Conservation (phyloP, 2,329 filamentous ascomycete species). For the Epicoccum sorghinum region DNA sequence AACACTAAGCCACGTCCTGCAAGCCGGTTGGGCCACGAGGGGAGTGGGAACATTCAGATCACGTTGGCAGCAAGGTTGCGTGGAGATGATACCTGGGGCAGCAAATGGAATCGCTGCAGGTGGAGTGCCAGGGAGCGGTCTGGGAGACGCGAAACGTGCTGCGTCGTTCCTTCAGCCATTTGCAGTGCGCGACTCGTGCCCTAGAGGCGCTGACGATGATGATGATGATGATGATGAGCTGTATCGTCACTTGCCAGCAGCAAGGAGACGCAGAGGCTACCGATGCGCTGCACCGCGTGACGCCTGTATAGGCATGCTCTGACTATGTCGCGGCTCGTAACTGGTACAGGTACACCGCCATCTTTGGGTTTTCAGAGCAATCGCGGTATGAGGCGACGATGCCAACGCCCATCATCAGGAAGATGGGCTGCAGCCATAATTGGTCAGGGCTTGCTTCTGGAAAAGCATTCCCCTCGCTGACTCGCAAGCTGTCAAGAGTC, state of each 20-base stretch:
- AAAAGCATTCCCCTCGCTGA: constrained; percentile 33
- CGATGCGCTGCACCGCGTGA: constrained; percentile 13
- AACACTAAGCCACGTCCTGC: constrained; percentile 26
- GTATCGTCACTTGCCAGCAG: constrained; percentile 27
- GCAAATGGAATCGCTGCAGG: constrained; percentile 38
- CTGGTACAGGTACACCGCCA: constrained; percentile 38
- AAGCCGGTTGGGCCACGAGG: constrained; percentile 31
- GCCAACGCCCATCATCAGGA: constrained; percentile 23
- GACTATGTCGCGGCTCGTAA: constrained; percentile 6
- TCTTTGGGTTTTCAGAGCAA: constrained; percentile 31
- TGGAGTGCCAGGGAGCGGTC: constrained; percentile 23
- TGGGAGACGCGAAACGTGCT: constrained; percentile 36
- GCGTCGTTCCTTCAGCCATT: constrained; percentile 29
- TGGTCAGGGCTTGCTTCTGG: constrained; percentile 34
- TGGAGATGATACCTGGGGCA: constrained; percentile 36
- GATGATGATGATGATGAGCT: constrained; percentile 24
- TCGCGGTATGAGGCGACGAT: constrained; percentile 35
- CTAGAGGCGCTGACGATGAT: constrained; percentile 11
- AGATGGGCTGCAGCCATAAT: constrained; percentile 23
- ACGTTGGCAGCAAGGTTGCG: constrained; percentile 32
- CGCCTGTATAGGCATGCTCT: constrained; percentile 1
- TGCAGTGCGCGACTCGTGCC: constrained; percentile 75
- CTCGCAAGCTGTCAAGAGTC: constrained; percentile 32
- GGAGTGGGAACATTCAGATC: constrained; percentile 25
- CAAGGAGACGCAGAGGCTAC: constrained; percentile 23